phyloP scores from a whole-genome alignment of 345 rosid species.

The Pugionium cornutum region DNA sequence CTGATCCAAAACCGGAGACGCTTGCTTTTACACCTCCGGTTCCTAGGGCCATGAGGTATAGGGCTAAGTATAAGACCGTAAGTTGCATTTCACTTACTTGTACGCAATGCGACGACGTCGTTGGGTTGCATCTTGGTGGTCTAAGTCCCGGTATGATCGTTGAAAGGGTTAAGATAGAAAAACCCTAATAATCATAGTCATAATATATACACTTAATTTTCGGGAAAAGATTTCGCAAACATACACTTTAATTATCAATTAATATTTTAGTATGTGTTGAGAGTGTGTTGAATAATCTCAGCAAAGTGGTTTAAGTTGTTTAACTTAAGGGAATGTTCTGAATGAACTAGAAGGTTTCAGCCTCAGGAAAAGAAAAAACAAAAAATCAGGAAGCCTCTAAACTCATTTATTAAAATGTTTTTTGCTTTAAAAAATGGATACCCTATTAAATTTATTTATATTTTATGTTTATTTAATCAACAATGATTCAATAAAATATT shows the following conservation, averaged over 20 bases:
- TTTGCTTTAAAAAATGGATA: too few relatives aligned
- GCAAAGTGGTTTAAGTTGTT: too few relatives aligned
- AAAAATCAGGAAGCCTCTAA: too few relatives aligned
- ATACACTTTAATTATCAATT: constrained; percentile 10
- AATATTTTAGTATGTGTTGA: constrained; percentile 1
- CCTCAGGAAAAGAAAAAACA: too few relatives aligned
- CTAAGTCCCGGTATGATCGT: constrained; percentile 74
- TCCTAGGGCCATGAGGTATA: constrained; percentile 84
- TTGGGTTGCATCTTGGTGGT: constrained; percentile 69
- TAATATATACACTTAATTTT: not conserved
- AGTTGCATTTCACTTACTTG: constrained; percentile 67
- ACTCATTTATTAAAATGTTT: too few relatives aligned
- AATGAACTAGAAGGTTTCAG: too few relatives aligned
- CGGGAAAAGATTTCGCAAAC: not conserved
- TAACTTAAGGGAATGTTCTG: too few relatives aligned
- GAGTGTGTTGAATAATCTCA: too few relatives aligned
- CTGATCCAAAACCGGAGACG: constrained; percentile 94
- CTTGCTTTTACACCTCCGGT: constrained; percentile 97
- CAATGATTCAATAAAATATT: too few relatives aligned
- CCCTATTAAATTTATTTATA: too few relatives aligned
- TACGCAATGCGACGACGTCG: constrained; percentile 46
- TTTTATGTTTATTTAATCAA: too few relatives aligned
- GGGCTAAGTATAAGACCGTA: constrained; percentile 61
- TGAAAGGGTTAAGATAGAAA: constrained; percentile 73
- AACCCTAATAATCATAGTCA: constrained; percentile 55